Evolutionary conservation across 2,329 filamentous ascomycete species (phyloP), one percentile per base, ranked within the genome.

Genomic region (Apiospora koreana): DNA sequence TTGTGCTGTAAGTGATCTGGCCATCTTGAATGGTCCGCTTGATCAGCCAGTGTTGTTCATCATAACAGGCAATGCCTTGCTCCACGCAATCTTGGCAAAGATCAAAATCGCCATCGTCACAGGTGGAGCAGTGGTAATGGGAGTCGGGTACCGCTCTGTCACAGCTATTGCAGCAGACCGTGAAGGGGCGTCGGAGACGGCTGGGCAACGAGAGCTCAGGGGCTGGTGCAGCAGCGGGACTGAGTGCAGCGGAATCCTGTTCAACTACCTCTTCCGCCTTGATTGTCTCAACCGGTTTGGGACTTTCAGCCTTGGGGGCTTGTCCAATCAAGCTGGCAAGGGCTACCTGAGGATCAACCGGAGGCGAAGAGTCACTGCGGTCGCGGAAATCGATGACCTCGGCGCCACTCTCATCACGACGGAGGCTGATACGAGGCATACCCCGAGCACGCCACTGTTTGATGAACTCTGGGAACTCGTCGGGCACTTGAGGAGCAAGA

Each of bases 111-210:
- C 95, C 96, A 70, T 92, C 89, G 74, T 98, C 94, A 79, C 96
- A 99, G 70, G 93, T 93, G 74, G 93, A 93, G 86, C 97, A 99
- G 83, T 99, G 96, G 81, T 93, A 99, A 82, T 99, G 95, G 68
- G 90, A 88, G 75, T 94, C 91, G 38, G 92, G 88, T 77, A 98
- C 94, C 54, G 91, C 89, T 72, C 85, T 86, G 75, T 94, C 92
- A 82, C 96, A 99, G 79, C 89, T 88, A 84, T 99, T 98, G 88
- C 96, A 99, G 85, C 93, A 97, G 62, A 99, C 94, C 16, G 93
- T 93, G 82, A 95, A 97, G 65, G 87, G 69, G 77, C 76, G 72
- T 78, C 76, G 72, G 71, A 76, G 65, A 72, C 70, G 66, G 66
- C 74, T 69, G 68, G 38, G 28, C 69, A 67, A 41, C 2, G 50